Base-by-base conservation (phyloP, 352 stramenopile species). In the Phytophthora uliginosa region DNA sequence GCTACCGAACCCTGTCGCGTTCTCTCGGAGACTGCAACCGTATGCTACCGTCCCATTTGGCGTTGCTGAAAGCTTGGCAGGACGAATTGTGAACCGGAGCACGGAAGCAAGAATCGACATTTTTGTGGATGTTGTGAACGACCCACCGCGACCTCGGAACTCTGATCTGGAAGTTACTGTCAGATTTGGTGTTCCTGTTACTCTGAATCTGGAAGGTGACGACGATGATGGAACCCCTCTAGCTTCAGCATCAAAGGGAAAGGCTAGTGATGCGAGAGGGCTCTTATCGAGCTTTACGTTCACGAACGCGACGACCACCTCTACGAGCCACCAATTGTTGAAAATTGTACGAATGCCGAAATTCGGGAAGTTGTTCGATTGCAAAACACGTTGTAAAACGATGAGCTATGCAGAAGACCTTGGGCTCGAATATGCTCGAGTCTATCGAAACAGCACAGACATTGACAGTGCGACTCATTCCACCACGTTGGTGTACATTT, bases 281-380 rank as follows among this genome's bases (percentile, higher is more conserved):
- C 40, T 73, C 5, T 52, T 74, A 28, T 71, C 74, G 2, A 71
- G 50, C 4, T 77, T 79, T 20, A 58, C 40, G 9, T 79, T 72
- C 36, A 57, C 48, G 12, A 69, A 71, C 42, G 56, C 56, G 54
- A 64, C 59, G 15, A 58, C 18, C 10, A 10, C 4, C 36, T 24
- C 24, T 0, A 9, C 53, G 8, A 71, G 31, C 60, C 24, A 26
- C 7, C 82, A 87, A 28, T 53, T 76, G 17, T 24, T 91, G 33
- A 73, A 75, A 69, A 78, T 94, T 47, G 38, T 76, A 3, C 63
- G 74, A n/a, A 70, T 91, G 20, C 85, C 85, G 2, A 69, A 54
- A 12, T 89, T 81, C 58, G 87, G 87, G 7, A 84, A 69, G 38
- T 36, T 94, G 12, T 94, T 88, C 24, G 85, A 94, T 40, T 79